A percentile compares a stretch with the other conserved stretches of the same genome.
These are phyloP conservation scores for Hyaloscypha finlandica DNA, from an alignment of 495 filamentous ascomycete genomes.

Conservation along the genomic window DNA sequence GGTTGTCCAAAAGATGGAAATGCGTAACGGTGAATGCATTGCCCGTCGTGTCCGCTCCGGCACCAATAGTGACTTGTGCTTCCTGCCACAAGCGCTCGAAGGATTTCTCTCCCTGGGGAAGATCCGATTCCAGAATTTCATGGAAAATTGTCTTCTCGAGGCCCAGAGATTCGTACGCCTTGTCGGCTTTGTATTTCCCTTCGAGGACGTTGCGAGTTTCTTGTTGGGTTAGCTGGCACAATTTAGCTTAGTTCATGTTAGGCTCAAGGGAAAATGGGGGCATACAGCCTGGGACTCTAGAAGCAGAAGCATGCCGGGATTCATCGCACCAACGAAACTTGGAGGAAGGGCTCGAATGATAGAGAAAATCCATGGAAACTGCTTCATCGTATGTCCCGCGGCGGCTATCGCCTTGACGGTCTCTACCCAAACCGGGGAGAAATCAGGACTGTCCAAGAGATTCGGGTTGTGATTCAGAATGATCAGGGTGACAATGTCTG, in stretches of 20 bases:
- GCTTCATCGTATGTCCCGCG: constrained; percentile 11
- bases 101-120: constrained; percentile 33
- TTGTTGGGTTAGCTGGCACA: constrained; percentile 10
- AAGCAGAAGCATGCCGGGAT: background rate
- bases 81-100: constrained; percentile 36
- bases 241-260: background rate
- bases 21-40: constrained; percentile 35
- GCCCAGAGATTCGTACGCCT: background rate
- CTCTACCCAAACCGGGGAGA: constrained; percentile 17
- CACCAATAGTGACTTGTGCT: constrained; percentile 34
- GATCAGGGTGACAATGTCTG: constrained; percentile 12
- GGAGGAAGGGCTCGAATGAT: background rate
- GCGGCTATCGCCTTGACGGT: constrained; percentile 4
- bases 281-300: background rate
- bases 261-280: background rate
- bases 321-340: background rate
- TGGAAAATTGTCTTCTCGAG: constrained; percentile 21
- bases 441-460: constrained; percentile 21
- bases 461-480: constrained; percentile 4
- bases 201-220: constrained; percentile 11
- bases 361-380: constrained; percentile 15
- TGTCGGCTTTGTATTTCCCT: constrained; percentile 1
- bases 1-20: constrained; percentile 39
- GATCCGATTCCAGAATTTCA: constrained; percentile 18
- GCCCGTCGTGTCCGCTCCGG: constrained; percentile 34